Base-by-base conservation (phyloP, 169 alveolate genomes). In the Eimeria tenella region DNA sequence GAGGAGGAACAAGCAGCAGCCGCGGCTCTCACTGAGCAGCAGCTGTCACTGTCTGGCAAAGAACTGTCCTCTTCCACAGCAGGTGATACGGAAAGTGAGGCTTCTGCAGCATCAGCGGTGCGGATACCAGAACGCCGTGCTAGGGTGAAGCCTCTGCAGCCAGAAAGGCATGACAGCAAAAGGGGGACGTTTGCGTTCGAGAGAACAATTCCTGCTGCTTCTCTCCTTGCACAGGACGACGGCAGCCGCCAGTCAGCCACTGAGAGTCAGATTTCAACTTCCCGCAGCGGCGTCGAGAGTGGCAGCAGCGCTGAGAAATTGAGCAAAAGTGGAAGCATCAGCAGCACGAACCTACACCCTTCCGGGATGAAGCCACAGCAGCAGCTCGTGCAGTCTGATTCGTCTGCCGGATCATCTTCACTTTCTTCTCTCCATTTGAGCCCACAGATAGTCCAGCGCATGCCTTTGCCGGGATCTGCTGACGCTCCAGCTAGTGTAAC, bases 231-330 rank as follows among this genome's bases (percentile, higher is more conserved):
- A 60, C 62, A 68, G 77, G 52, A 42, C 5, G 62, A 73, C 4
- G 60, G 31, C 23, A 4, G 83, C 62, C 17, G 58, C 6, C 19
- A 23, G 42, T 73, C 83, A 25, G 63, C 49, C n/a, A 19, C 88
- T 55, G 55, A 62, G 7, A 4, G 19, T 17, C 68, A 9, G 0
- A 19, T 62, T 15, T 77, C 56, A 5, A 50, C 88, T 6, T 13
- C 49, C 15, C 17, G 13, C 23, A 79, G 88, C 70, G 52, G 71
- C 88, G 52, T 62, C 70, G 15, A 65, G 58, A 73, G 83, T n/a
- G 50, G 60, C 83, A 73, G 60, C n/a, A 25, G 23, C 53, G 23
- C 13, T 55, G 50, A 31, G 63, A 50, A 53, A 15, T 2, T 52
- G 23, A 23, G 70, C 68, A 79, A 62, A 19, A 50, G 52, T 3